Conservation (phyloP, 176 grass and related monocot species). For the Chloris gayana region DNA sequence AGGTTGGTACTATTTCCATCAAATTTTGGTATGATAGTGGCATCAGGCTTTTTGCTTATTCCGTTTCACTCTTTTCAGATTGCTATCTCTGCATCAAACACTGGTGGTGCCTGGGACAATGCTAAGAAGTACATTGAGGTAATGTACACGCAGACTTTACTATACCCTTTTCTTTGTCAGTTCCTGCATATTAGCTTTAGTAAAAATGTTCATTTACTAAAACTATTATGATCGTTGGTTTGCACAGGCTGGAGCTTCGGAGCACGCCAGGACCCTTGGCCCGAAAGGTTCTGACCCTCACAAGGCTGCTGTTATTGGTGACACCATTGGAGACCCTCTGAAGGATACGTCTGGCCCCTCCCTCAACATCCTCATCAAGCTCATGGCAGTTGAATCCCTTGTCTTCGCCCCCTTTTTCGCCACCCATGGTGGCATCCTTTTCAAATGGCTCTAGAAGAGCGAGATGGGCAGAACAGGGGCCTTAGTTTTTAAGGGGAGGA, state of each 20-base stretch:
- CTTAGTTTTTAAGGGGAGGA: conserved; percentile 18
- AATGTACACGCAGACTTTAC: conserved; percentile 9
- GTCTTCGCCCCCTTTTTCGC: conserved; percentile 87
- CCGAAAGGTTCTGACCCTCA: conserved; percentile 82
- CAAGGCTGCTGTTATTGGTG: conserved; percentile 85
- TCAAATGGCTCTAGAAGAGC: conserved; percentile 55
- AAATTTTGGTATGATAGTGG: not conserved
- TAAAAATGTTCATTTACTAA: not conserved
- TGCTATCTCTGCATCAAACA: conserved; percentile 88
- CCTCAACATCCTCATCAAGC: conserved; percentile 95
- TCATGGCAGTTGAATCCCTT: conserved; percentile 88
- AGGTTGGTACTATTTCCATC: conserved; percentile 47
- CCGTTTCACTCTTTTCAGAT: conserved; percentile 44
- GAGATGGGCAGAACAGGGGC: not conserved
- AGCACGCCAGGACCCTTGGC: conserved; percentile 72
- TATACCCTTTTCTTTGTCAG: not conserved
- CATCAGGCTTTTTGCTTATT: not conserved
- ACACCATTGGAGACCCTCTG: conserved; percentile 82
- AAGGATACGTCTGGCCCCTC: conserved; percentile 90
- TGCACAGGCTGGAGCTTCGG: conserved; percentile 81
- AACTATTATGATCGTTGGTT: conserved; percentile 16
- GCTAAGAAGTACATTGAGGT: conserved; percentile 64
- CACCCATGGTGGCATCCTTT: conserved; percentile 80
- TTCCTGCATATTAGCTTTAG: not conserved
- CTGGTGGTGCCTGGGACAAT: conserved; percentile 57